Evolutionary conservation across 768 basidiomycete genomes (phyloP).

Genomic region (Termitomyces sp.): DNA sequence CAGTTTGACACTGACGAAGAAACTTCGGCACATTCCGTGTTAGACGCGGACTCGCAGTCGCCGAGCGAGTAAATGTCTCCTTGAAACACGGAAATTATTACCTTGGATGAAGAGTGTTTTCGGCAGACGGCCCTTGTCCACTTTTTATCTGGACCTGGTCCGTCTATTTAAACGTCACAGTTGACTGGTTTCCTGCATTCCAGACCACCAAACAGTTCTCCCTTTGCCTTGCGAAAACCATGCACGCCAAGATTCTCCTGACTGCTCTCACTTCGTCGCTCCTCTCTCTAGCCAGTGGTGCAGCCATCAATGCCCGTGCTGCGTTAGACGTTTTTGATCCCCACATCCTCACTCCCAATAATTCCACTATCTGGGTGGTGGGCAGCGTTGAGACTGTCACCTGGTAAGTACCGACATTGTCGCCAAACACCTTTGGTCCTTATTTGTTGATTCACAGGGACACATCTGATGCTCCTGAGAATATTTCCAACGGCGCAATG

Average conservation of each 20-base stretch:
- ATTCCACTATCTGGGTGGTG: conserved; percentile 20
- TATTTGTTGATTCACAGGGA: conserved; percentile 24
- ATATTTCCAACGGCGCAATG: conserved; percentile 33
- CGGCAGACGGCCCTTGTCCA: background rate
- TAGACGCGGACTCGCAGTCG: no score
- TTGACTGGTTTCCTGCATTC: background rate
- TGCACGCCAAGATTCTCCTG: conserved; percentile 14
- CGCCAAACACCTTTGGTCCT: no score
- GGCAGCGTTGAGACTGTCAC: conserved; percentile 20
- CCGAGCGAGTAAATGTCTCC: no score
- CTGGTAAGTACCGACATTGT: conserved; percentile 19
- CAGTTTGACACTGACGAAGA: no score
- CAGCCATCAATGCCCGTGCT: conserved; percentile 14
- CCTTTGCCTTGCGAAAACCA: background rate
- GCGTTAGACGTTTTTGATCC: conserved; percentile 24
- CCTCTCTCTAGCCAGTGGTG: conserved; percentile 13
- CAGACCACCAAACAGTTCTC: background rate
- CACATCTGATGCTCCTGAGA: conserved; percentile 28
- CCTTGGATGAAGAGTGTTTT: background rate
- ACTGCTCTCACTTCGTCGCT: conserved; percentile 19
- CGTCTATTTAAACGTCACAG: background rate
- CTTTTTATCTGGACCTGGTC: background rate
- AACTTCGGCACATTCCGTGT: no score
- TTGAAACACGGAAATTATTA: background rate
- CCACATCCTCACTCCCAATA: conserved; percentile 21